phyloP scores from a whole-genome alignment of 768 basidiomycete genomes.

The Termitomyces heimii region DNA sequence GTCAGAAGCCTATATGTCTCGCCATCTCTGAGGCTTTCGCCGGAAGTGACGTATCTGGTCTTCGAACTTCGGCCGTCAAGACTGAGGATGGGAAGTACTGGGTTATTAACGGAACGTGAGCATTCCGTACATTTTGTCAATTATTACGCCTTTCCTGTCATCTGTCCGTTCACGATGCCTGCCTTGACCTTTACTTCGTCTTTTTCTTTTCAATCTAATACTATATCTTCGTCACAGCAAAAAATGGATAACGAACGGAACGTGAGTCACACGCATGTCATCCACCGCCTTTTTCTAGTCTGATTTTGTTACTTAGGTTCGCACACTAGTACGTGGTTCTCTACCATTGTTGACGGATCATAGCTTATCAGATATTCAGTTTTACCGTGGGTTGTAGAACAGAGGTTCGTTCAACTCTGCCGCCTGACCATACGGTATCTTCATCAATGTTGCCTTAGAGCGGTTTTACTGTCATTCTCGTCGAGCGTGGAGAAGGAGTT shows the following conservation, averaged over 20 bases:
- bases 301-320: conserved; percentile 22
- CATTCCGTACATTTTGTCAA: conserved; percentile 1
- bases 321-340: conserved; percentile 33
- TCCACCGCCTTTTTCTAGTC: not conserved
- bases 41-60: conserved; percentile 73
- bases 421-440: not conserved
- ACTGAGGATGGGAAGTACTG: conserved; percentile 76
- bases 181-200: not conserved
- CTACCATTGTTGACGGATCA: not conserved
- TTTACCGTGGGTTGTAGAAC: conserved; percentile 68
- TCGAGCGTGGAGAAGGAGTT: conserved; percentile 77
- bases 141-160: not conserved
- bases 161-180: not conserved
- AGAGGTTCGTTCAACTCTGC: conserved; percentile 24
- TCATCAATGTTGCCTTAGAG: conserved; percentile 21
- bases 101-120: conserved; percentile 65
- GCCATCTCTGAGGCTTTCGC: conserved; percentile 90
- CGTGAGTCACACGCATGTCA: conserved; percentile 27
- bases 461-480: conserved; percentile 80
- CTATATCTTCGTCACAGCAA: conserved; percentile 34
- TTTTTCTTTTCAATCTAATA: not conserved
- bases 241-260: conserved; percentile 83
- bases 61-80: conserved; percentile 70
- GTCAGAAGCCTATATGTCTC: conserved; percentile 74
- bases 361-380: conserved; percentile 17